Conservation (phyloP, 1,284 basidiomycete species). For the Microbotryum silenes-acaulis region DNA sequence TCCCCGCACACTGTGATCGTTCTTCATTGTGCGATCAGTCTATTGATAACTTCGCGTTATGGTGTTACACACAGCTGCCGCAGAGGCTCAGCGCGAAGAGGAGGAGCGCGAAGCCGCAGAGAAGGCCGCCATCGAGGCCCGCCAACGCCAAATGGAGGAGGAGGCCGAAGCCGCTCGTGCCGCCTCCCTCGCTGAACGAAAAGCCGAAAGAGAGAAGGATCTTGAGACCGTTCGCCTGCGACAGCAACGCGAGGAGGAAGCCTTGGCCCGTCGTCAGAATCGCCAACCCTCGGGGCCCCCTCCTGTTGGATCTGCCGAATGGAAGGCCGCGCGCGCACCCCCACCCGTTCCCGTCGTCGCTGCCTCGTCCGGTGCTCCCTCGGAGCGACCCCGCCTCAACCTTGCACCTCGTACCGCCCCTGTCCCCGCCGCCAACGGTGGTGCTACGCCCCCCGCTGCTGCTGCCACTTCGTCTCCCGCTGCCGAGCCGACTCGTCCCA, state of each 20-base stretch:
- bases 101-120: conserved; percentile 55
- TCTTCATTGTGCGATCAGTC: not conserved
- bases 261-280: conserved; percentile 37
- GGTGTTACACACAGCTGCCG: conserved; percentile 7
- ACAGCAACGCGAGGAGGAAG: conserved; percentile 71
- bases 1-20: too few relatives aligned
- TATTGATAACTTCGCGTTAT: too few relatives aligned
- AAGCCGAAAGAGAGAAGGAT: conserved; percentile 53
- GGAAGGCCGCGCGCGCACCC: conserved; percentile 19
- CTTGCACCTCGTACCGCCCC: conserved; percentile 17
- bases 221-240: conserved; percentile 54
- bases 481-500: conserved; percentile 3
- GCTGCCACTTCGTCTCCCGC: conserved; percentile 11
- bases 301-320: conserved; percentile 21
- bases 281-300: conserved; percentile 7
- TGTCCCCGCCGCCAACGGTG: conserved; percentile 6
- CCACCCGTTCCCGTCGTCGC: conserved; percentile 4
- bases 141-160: conserved; percentile 45
- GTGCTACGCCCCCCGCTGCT: conserved; percentile 8
- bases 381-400: conserved; percentile 25
- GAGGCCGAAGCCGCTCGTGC: conserved; percentile 59
- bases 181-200: conserved; percentile 49
- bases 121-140: conserved; percentile 46
- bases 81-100: conserved; percentile 15
- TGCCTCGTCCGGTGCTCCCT: conserved; percentile 1